phyloP scores from a whole-genome alignment of 2,329 filamentous ascomycete genomes.

The Blastomyces gilchristii region DNA sequence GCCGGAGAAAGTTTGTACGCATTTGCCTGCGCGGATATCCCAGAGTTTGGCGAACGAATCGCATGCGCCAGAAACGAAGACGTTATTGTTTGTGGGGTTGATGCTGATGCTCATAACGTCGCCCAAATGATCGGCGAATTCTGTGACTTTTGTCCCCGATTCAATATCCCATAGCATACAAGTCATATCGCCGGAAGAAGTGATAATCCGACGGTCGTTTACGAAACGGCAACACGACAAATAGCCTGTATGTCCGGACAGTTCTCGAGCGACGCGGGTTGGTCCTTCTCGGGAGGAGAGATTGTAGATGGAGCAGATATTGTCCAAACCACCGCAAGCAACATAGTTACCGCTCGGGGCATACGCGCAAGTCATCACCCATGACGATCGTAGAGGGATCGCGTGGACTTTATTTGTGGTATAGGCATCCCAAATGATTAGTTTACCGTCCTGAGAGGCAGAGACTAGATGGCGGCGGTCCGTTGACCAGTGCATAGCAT shows the following conservation, averaged over 20 bases:
- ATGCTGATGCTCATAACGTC: constrained; percentile 99
- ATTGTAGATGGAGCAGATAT: constrained; percentile 99
- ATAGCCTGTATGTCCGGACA: constrained; percentile 94
- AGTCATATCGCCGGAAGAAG: constrained; percentile 98
- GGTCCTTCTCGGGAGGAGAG: constrained; percentile 95
- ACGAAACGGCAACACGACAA: constrained; percentile 98
- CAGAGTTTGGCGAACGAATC: constrained; percentile 97
- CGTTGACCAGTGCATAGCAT: constrained; percentile 99
- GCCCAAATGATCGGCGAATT: constrained; percentile 95
- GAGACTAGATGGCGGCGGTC: constrained; percentile 95
- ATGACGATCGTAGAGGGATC: constrained; percentile 91
- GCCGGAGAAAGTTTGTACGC: constrained; percentile 94
- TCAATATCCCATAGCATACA: constrained; percentile 99
- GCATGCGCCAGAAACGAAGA: constrained; percentile 98
- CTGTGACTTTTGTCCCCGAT: constrained; percentile 90
- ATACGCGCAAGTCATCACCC: constrained; percentile 99
- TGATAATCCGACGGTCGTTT: constrained; percentile 94
- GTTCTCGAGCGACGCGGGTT: constrained; percentile 85
- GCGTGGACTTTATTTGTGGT: constrained; percentile 99
- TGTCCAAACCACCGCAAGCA: constrained; percentile 95
- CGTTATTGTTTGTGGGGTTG: constrained; percentile 97
- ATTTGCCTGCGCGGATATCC: constrained; percentile 97
- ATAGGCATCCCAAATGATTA: constrained; percentile 99
- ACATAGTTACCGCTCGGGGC: constrained; percentile 97
- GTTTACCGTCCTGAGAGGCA: constrained; percentile 95